These are phyloP conservation scores for Inosperma sp. DNA, from an alignment of 768 basidiomycete species.

Conservation along the genomic window DNA sequence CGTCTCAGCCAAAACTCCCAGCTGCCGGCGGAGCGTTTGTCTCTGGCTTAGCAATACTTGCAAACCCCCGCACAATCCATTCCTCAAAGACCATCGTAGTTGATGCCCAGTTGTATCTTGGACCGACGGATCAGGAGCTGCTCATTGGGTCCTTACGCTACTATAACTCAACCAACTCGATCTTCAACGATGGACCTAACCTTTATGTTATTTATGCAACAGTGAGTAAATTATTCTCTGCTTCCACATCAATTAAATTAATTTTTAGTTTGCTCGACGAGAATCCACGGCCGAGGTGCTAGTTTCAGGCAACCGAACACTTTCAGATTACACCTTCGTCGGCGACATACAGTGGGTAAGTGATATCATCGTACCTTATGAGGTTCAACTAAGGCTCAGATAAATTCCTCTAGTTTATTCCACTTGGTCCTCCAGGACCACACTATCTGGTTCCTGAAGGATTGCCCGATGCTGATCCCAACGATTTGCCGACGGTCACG, in stretches of 20 bases:
- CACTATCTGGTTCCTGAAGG: background rate
- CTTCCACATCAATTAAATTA: background rate
- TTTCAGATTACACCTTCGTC: background rate
- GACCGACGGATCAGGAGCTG: background rate
- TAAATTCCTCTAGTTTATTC: background rate
- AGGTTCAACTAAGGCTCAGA: background rate
- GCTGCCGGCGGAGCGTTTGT: background rate
- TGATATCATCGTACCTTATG: background rate
- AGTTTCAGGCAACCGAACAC: background rate
- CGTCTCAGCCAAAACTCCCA: background rate
- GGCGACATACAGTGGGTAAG: constrained; percentile 7
- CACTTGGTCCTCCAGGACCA: constrained; percentile 5
- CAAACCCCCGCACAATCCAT: background rate
- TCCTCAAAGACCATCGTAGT: constrained; percentile 1
- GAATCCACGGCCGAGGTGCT: background rate
- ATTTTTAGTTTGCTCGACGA: constrained; percentile 2
- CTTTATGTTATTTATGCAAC: background rate
- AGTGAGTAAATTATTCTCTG: background rate
- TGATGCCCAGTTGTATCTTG: constrained; percentile 1
- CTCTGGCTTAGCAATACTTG: background rate
- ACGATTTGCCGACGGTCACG: background rate
- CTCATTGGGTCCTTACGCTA: constrained; percentile 3
- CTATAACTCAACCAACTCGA: background rate
- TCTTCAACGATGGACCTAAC: background rate
- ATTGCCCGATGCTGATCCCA: background rate